A percentile compares a stretch with the other conserved stretches of the same genome.
phyloP scores from a whole-genome alignment of 148 eudicot species.

The Euryodendron excelsum region DNA sequence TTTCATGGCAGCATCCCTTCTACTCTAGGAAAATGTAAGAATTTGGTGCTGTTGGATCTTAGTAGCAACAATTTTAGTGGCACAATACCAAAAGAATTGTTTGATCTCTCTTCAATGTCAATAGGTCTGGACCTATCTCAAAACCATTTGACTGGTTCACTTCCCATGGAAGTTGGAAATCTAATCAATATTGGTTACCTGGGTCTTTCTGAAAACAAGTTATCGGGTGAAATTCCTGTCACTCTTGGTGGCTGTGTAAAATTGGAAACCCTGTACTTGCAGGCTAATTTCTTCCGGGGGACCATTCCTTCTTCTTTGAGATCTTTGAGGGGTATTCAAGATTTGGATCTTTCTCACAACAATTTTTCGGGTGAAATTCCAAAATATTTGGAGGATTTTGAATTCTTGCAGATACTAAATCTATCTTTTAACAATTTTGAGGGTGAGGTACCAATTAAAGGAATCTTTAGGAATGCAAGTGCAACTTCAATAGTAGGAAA shows the following conservation, averaged over 20 bases:
- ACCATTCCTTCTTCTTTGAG: slow-evolving; percentile 26
- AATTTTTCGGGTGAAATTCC: slow-evolving; percentile 44
- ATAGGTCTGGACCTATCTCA: slow-evolving; percentile 13
- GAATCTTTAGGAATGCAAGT: slow-evolving; percentile 31
- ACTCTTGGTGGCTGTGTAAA: slow-evolving; percentile 26
- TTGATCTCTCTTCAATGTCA: slow-evolving; percentile 18
- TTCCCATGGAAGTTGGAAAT: slow-evolving; percentile 31
- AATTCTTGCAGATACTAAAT: slow-evolving; percentile 13
- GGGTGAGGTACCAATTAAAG: slow-evolving; percentile 39
- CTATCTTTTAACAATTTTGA: slow-evolving; percentile 36
- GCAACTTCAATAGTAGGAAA: slow-evolving; percentile 35
- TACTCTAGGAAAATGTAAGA: slow-evolving; percentile 32
- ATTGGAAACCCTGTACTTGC: slow-evolving; percentile 23
- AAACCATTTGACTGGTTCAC: slow-evolving; percentile 33
- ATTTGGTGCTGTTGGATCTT: slow-evolving; percentile 21
- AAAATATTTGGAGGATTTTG: slow-evolving; percentile 13
- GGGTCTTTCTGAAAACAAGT: slow-evolving; percentile 23
- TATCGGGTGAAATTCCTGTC: slow-evolving; percentile 32
- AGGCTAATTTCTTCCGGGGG: slow-evolving; percentile 34
- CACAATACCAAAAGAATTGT: slow-evolving; percentile 31
- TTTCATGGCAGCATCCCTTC: slow-evolving; percentile 39
- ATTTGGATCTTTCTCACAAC: slow-evolving; percentile 36
- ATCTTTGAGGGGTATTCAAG: slow-evolving; percentile 18
- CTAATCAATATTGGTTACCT: slow-evolving; percentile 27
- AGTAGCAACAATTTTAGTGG: slow-evolving; percentile 30